These are phyloP conservation scores for Ogataea haglerorum DNA, from an alignment of 805 yeast species.

Conservation along the genomic window DNA sequence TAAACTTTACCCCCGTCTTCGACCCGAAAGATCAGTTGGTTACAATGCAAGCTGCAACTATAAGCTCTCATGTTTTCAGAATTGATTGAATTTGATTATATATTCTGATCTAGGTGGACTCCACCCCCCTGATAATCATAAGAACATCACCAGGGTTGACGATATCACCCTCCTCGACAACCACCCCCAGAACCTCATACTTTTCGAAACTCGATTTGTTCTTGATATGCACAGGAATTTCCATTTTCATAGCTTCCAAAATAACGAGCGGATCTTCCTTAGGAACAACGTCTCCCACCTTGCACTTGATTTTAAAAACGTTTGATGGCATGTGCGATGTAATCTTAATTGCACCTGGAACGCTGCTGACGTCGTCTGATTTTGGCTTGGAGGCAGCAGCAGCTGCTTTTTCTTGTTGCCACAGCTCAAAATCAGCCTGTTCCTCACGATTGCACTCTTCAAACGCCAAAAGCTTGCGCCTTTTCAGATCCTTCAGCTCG, in stretches of 20 bases:
- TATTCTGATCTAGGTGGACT: conserved; percentile 10
- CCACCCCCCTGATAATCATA: conserved; percentile 46
- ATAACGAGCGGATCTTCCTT: conserved; percentile 78
- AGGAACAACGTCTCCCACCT: conserved; percentile 65
- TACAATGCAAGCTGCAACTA: too few species aligned
- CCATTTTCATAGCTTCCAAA: conserved; percentile 98
- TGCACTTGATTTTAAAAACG: conserved; percentile 90
- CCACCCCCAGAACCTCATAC: conserved; percentile 68
- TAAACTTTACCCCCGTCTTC: too few species aligned
- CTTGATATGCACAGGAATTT: conserved; percentile 42
- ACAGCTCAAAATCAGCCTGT: conserved; percentile 50
- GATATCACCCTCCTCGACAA: conserved; percentile 88
- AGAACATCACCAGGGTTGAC: conserved; percentile 95
- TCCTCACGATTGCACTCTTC: conserved; percentile 79
- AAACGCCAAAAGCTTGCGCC: conserved; percentile 60
- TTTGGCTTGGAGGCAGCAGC: conserved; percentile 25
- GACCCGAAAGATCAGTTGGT: too few species aligned
- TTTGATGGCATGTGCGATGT: conserved; percentile 94
- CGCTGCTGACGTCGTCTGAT: conserved; percentile 23
- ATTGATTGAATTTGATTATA: too few species aligned
- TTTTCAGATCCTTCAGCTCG: conserved; percentile 23
- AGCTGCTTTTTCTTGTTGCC: conserved; percentile 44
- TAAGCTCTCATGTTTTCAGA: too few species aligned
- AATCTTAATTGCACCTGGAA: conserved; percentile 72
- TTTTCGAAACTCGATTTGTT: conserved; percentile 54